These are phyloP conservation scores for Plasmodium billcollinsi DNA, from an alignment of 169 alveolate species.

Conservation along the genomic window DNA sequence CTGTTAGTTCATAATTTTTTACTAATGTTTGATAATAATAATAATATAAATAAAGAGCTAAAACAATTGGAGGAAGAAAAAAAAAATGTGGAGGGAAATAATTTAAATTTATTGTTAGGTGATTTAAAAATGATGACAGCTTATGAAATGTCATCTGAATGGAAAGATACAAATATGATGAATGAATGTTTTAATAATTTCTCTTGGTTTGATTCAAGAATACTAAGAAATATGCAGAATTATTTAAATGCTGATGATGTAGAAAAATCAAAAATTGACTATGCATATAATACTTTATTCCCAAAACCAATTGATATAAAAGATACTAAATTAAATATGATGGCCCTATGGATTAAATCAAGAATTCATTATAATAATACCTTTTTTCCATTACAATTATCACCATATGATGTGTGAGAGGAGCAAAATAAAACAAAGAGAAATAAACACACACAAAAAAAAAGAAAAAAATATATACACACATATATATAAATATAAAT, in stretches of 20 bases:
- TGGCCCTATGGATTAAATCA: conserved; percentile 82
- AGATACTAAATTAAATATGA: conserved; percentile 80
- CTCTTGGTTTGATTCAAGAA: conserved; percentile 82
- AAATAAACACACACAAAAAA: too few species aligned
- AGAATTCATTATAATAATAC: conserved; percentile 75
- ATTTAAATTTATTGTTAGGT: conserved; percentile 67
- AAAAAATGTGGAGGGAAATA: conserved; percentile 30
- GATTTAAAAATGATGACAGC: conserved; percentile 82
- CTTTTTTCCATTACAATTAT: conserved; percentile 62
- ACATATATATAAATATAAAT: too few species aligned
- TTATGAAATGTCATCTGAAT: conserved; percentile 79
- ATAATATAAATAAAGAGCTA: conserved; percentile 6
- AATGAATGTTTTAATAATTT: conserved; percentile 76
- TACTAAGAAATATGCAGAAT: conserved; percentile 74
- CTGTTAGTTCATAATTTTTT: background rate
- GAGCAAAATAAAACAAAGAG: too few species aligned
- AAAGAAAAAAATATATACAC: too few species aligned
- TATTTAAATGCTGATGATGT: conserved; percentile 77
- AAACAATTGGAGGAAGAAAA: conserved; percentile 68
- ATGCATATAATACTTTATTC: conserved; percentile 78
- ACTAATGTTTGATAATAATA: conserved; percentile 14
- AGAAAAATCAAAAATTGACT: conserved; percentile 79
- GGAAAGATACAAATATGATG: conserved; percentile 83
- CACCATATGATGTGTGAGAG: conserved; percentile 38
- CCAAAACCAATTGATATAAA: conserved; percentile 79